phyloP scores from a whole-genome alignment of 179 eudicot species.

The Amaranthus tricolor region DNA sequence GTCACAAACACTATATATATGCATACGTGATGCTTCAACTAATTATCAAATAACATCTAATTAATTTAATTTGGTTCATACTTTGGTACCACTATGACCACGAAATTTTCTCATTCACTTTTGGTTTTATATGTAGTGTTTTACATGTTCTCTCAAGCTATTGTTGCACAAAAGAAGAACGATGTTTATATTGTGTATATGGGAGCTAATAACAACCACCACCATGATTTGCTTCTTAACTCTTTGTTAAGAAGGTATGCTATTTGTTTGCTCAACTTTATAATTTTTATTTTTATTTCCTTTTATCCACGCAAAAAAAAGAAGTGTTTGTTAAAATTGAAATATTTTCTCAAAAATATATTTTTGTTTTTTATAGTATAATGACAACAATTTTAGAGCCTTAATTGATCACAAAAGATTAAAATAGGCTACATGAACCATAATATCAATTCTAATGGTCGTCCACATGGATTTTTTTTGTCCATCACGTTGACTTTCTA shows the following conservation, averaged over 20 bases:
- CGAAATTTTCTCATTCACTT: conserved; percentile 1
- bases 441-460: too few species aligned
- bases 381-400: too few species aligned
- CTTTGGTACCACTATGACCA: background rate
- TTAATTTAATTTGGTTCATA: too few species aligned
- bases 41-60: too few species aligned
- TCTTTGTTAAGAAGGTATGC: conserved; percentile 47
- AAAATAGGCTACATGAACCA: too few species aligned
- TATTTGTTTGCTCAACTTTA: background rate
- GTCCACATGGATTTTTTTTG: too few species aligned
- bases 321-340: background rate
- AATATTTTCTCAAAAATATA: too few species aligned
- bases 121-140: background rate
- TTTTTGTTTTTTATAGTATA: too few species aligned
- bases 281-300: background rate
- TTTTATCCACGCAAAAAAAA: background rate
- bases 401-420: too few species aligned
- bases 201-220: conserved; percentile 46
- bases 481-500: too few species aligned
- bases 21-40: background rate
- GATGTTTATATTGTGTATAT: conserved; percentile 60
- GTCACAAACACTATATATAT: conserved; percentile 8
- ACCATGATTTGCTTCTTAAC: conserved; percentile 38
- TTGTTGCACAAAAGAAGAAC: background rate
- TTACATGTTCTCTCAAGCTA: conserved; percentile 13